Conservation (phyloP, 2,329 filamentous ascomycete species). For the Aureobasidium sp. region DNA sequence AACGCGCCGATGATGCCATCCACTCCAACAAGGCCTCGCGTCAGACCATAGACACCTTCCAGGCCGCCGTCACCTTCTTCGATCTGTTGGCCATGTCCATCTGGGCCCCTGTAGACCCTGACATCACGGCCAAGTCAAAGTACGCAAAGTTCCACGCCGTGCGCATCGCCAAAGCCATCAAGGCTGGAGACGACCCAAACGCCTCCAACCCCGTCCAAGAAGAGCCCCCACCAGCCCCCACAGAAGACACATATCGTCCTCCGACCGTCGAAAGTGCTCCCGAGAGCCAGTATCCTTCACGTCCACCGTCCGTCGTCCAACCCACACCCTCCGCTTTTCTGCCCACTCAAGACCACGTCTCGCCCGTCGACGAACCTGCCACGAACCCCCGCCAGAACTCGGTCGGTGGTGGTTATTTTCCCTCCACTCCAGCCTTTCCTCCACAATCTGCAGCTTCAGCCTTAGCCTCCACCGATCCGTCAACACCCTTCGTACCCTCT, state of each 20-base stretch:
- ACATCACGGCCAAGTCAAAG: constrained; percentile 80
- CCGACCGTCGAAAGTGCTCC: constrained; percentile 55
- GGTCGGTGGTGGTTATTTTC: constrained; percentile 53
- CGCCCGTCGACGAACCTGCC: constrained; percentile 43
- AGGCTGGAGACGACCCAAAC: constrained; percentile 87
- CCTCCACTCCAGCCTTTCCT: constrained; percentile 43
- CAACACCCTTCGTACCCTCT: constrained; percentile 8
- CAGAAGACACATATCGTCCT: constrained; percentile 29
- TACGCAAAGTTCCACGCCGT: constrained; percentile 95
- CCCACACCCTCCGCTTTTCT: constrained; percentile 29
- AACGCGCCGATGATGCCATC: constrained; percentile 74
- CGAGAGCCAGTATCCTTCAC: constrained; percentile 47
- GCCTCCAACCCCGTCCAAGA: constrained; percentile 73
- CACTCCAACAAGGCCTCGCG: constrained; percentile 75
- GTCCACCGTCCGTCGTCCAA: constrained; percentile 23
- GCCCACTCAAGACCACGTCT: constrained; percentile 35
- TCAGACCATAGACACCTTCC: constrained; percentile 92
- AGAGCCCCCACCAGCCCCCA: constrained; percentile 41
- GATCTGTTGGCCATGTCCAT: constrained; percentile 66
- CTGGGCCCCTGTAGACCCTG: constrained; percentile 69
- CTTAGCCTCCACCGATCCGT: constrained; percentile 31
- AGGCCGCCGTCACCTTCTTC: constrained; percentile 86
- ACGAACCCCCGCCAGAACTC: constrained; percentile 37
- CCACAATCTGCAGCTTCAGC: constrained; percentile 31
- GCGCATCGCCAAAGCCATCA: constrained; percentile 83